phyloP scores from a whole-genome alignment of 257 asterid species.

The Cruciata laevipes region DNA sequence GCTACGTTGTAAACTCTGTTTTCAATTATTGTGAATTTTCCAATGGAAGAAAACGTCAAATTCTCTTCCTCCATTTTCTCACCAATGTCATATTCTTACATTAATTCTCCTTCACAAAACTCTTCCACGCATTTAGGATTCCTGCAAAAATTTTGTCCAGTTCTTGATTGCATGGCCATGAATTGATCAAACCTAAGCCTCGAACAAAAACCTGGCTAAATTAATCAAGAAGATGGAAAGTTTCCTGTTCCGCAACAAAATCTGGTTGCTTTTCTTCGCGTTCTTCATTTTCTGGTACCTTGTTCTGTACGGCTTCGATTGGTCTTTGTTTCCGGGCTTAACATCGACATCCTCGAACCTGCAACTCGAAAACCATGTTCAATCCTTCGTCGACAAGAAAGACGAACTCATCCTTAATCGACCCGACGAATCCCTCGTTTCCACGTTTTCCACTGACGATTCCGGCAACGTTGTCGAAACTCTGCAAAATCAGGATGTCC shows the following conservation, averaged over 20 bases:
- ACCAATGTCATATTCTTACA: too few relatives aligned
- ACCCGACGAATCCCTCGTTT: background rate
- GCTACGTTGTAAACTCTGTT: too few relatives aligned
- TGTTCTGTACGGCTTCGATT: constrained; percentile 49
- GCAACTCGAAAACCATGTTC: constrained; percentile 12
- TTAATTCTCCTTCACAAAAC: background rate
- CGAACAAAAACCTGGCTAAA: background rate
- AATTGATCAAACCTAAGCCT: background rate
- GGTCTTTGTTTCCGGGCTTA: constrained; percentile 46
- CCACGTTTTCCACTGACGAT: background rate
- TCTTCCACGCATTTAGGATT: background rate
- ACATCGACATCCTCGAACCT: constrained; percentile 16
- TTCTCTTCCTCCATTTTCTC: background rate
- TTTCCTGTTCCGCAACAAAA: constrained; percentile 25
- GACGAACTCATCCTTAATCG: background rate
- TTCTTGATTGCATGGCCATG: background rate
- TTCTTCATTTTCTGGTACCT: constrained; percentile 64
- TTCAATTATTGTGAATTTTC: background rate
- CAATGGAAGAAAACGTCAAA: background rate
- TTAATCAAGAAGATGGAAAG: constrained; percentile 30
- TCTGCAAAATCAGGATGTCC: background rate
- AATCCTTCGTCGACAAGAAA: constrained; percentile 15
- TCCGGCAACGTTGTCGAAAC: constrained; percentile 1
- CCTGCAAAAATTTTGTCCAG: background rate
- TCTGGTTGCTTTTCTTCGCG: constrained; percentile 44